Evolutionary conservation across 768 basidiomycete species (phyloP), one percentile per base, ranked within the genome.

Genomic region (Pholiota microspora): DNA sequence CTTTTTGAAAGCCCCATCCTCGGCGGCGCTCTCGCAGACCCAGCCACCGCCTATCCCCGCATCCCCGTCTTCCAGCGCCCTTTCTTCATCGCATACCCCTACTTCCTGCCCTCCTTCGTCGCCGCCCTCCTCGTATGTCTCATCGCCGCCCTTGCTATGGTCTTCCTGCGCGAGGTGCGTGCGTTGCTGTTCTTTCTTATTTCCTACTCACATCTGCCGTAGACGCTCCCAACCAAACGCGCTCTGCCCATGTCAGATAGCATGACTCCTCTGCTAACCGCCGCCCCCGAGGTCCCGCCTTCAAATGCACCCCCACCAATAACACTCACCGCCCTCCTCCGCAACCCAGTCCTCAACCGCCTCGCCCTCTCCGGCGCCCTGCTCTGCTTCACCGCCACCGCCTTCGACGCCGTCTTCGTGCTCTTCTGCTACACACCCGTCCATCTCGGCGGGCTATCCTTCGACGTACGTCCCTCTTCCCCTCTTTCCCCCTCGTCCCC

Each of bases 341-440:
- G 74, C 4, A 70, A 79, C 10, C 81, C 83, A 1, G 68, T 80
- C 21, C 75, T 86, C 40, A 73, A 72, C 28, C 73, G 77, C 7
- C 65, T 84, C 15, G 72, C 77, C 35, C 45, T 73, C 24, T 84
- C 83, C 24, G 77, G 78, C 2, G 76, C 72, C 54, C 74, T 73
- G 2, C 67, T 85, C 18, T 73, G 76, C 44, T 84, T 83, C 62
- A 67, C 81, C 51, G 72, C 67, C 4, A 80, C 79, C 0, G 75
- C 76, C 0, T 87, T 85, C 56, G 81, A 83, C 36, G 80, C 84
- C 18, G 73, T 83, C 1, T 87, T 86, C 58, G 80, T 85, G 8
- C 71, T 88, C 27, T 85, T 81, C 62, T 84, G 80, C 54, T 88
- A 82, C 65, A 79, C 84, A 1, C 71, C 83, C 21, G 65, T 86